Base-by-base conservation (phyloP, 2,329 filamentous ascomycete species). In the Ilyonectria robusta region DNA sequence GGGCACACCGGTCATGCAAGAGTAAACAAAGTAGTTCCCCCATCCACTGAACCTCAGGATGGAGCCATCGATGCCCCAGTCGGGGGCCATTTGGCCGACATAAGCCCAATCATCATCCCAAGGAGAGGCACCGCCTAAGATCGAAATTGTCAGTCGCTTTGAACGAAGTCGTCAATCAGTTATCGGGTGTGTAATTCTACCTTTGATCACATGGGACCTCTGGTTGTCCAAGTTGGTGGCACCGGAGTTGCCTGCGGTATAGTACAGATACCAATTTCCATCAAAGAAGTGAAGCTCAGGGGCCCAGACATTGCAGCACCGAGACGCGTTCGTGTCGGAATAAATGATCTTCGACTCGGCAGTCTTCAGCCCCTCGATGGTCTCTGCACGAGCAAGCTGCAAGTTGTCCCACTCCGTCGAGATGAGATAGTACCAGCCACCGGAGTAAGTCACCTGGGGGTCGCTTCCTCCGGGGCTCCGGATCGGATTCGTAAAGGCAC, bases 291-390 rank as follows among this genome's bases (percentile, higher is more conserved):
- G 87, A 0, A 88, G 78, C 70, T 89, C 87, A 0, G 87, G 87
- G 0, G 88, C 87, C 87, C 87, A 90, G 42, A 89, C 83, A 60
- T 88, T 88, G 75, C 85, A 86, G 76, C 84, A 86, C 17, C 85
- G 80, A 4, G 78, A 79, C 2, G 86, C 73, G 17, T 82, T 83
- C 5, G 76, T 78, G 62, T 86, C 84, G 0, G 80, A 82, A 79
- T 85, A 89, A 31, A 89, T 84, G 3, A 81, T 73, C 68, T 86
- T 87, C 21, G 81, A 84, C 42, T 84, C 80, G 0, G 83, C 86
- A 0, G 81, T 85, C 79, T 88, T 88, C n/a, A 90, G 76, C 0
- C 86, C 87, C 35, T 84, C 83, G 6, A 90, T 77, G 0, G 87
- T 89, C 10, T 79, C 86, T 0, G 88, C 83, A 1, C 86, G 81